phyloP scores from a whole-genome alignment of 73 alveolate species.

The Paramecium primaurelia region DNA sequence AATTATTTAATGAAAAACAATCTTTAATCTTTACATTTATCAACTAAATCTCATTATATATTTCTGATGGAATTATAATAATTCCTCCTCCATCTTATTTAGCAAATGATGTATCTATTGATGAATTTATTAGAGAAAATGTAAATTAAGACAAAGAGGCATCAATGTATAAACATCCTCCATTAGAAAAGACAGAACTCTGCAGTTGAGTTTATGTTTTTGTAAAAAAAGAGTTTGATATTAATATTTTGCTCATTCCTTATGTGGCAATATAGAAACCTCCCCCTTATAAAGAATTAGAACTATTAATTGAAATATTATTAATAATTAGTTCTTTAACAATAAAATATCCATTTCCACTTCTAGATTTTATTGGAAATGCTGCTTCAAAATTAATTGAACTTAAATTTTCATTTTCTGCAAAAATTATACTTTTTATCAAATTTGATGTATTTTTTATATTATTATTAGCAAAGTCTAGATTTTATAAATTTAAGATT shows the following conservation, averaged over 20 bases:
- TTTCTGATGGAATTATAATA: neutral
- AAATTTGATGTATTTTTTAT: neutral
- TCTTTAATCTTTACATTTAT: neutral
- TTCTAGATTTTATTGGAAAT: neutral
- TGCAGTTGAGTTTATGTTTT: neutral
- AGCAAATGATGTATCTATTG: neutral
- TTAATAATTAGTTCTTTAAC: neutral
- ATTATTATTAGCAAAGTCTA: neutral
- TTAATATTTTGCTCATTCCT: neutral
- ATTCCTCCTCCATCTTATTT: neutral
- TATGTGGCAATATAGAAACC: neutral
- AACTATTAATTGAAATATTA: neutral
- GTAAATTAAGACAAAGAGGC: neutral
- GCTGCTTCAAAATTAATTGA: neutral
- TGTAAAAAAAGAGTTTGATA: neutral
- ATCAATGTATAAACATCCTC: neutral
- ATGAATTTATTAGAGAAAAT: neutral
- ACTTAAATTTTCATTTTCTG: neutral
- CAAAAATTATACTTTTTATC: neutral
- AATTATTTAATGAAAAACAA: neutral
- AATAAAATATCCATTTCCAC: neutral
- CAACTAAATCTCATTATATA: neutral
- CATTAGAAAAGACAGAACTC: neutral
- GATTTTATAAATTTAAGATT: neutral
- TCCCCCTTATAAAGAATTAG: neutral